Percentiles rank a stretch among this genome's conserved stretches.
phyloP scores from a whole-genome alignment of 2,329 filamentous ascomycete genomes.

The Emericellopsis cladophorae region DNA sequence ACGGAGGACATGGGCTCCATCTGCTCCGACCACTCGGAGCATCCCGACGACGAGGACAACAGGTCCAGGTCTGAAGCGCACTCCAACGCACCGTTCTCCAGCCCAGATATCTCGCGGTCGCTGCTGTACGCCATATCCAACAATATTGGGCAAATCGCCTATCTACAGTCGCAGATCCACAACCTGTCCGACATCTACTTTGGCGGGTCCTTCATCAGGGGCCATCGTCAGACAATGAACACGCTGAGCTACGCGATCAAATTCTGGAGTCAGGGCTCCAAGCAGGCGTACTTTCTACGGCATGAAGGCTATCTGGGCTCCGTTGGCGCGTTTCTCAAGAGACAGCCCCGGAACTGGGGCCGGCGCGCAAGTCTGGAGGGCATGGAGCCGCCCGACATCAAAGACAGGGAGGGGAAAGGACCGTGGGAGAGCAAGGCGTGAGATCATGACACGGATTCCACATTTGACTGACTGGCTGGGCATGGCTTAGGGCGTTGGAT shows the following conservation, averaged over 20 bases:
- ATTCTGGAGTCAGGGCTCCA: slow-evolving; percentile 90
- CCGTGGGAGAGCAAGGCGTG: too few relatives aligned
- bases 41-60: neutral
- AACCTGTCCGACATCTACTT: slow-evolving; percentile 90
- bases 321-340: slow-evolving; percentile 86
- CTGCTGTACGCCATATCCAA: slow-evolving; percentile 93
- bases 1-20: slow-evolving; percentile 52
- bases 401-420: too few relatives aligned
- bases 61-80: slow-evolving; percentile 16
- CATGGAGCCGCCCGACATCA: slow-evolving; percentile 13
- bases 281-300: slow-evolving; percentile 89
- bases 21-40: neutral
- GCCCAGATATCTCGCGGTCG: slow-evolving; percentile 79
- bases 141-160: slow-evolving; percentile 96
- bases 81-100: slow-evolving; percentile 41
- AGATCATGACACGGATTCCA: too few relatives aligned
- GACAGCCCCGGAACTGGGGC: slow-evolving; percentile 86
- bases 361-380: slow-evolving; percentile 64
- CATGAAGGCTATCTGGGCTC: slow-evolving; percentile 93
- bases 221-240: slow-evolving; percentile 95
- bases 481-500: too few relatives aligned
- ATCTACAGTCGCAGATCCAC: slow-evolving; percentile 94
- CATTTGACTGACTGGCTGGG: too few relatives aligned
- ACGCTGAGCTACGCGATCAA: slow-evolving; percentile 93
- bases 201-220: slow-evolving; percentile 90